Base-by-base conservation (phyloP, 495 filamentous ascomycete species). In the Daldinia concentrica region DNA sequence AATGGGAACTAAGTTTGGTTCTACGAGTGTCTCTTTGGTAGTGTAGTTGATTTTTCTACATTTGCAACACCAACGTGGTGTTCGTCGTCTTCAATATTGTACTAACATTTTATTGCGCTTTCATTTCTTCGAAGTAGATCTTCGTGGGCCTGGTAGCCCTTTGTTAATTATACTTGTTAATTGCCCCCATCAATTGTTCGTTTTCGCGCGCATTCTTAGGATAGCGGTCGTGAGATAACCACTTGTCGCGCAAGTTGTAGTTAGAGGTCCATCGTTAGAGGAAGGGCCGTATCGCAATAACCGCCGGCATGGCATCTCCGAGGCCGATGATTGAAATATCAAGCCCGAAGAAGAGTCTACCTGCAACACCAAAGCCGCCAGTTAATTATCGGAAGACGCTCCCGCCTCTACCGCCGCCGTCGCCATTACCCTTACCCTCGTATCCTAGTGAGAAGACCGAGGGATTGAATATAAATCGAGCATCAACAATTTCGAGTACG, bases 61-160 rank as follows among this genome's bases (percentile, higher is more conserved):
- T 58, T 34, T 54, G 36, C 58, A 64, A 48, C 43, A 22, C 43
- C 17, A 22, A 24, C 2, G 43, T 48, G 43, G 43, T 48, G 43
- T 48, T 48, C 3, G 19, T 9, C 19, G 9, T 66, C 30, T 66
- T 48, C 36, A 65, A 24, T 36, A 36, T 64, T 24, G 60, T 62
- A 57, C 39, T 51, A 58, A 58, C 12, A 48, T 61, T 52, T 36
- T 58, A 37, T 43, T 51, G 26, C 50, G 15, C 59, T 68, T 75
- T 77, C 67, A 57, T 48, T 77, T 75, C 72, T 69, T 71, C 61
- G 73, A 73, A 77, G 75, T 77, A 73, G 75, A 77, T 62, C 75
- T 77, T 75, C 75, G 63, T 41, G 66, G 71, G 75, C 75, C 75
- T 70, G 73, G 75, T 51, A 64, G 75, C 75, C 73, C 41, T 66